A percentile compares a stretch with the other conserved stretches of the same genome.
These are phyloP conservation scores for Linum trigynum DNA, from an alignment of 345 rosid species.

Conservation along the genomic window DNA sequence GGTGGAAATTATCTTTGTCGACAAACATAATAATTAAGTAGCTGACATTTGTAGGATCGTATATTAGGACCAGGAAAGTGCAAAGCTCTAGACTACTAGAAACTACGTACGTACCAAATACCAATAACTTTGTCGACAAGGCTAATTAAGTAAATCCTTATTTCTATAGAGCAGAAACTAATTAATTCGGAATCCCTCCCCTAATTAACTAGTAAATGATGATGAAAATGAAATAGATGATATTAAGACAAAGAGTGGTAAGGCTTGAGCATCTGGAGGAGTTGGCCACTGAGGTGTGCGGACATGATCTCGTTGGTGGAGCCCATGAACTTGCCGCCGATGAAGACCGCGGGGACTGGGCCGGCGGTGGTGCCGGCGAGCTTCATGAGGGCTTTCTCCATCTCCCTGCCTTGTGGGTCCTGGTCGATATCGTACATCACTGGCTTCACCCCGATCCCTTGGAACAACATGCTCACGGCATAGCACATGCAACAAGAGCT, in stretches of 20 bases:
- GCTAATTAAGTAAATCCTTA: no score
- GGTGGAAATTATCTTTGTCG: no score
- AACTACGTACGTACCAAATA: no score
- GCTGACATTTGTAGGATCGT: no score
- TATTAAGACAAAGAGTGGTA: slow-evolving; percentile 34
- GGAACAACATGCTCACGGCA: slow-evolving; percentile 60
- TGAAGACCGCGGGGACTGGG: slow-evolving; percentile 66
- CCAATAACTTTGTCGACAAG: no score
- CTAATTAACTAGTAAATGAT: no score
- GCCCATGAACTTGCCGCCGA: slow-evolving; percentile 61
- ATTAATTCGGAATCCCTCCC: no score
- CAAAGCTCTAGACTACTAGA: no score
- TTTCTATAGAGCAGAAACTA: no score
- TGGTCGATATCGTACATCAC: slow-evolving; percentile 54
- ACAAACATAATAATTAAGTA: no score
- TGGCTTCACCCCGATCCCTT: slow-evolving; percentile 60
- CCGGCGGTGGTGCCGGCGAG: slow-evolving; percentile 39
- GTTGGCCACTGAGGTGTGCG: slow-evolving; percentile 61
- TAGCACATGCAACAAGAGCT: slow-evolving; percentile 75
- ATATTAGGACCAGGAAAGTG: no score
- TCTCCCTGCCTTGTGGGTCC: slow-evolving; percentile 63
- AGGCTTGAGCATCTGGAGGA: slow-evolving; percentile 54
- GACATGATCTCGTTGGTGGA: slow-evolving; percentile 87
- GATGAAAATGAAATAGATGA: background rate
- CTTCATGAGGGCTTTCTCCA: slow-evolving; percentile 65